Conservation (phyloP, 768 basidiomycete species). For the Mrakia blollopis region DNA sequence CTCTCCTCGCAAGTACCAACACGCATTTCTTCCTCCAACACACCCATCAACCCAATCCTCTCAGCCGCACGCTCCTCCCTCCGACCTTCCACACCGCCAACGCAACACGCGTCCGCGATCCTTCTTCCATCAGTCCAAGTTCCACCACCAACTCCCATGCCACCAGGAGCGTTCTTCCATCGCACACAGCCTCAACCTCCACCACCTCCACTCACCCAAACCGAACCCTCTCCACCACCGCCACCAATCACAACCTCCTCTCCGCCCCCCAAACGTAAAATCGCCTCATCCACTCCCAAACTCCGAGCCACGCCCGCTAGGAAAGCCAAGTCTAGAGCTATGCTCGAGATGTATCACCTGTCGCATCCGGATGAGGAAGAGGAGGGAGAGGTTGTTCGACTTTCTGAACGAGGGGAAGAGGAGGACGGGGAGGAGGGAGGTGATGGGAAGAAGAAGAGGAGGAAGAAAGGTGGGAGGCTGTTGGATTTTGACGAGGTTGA, state of each 20-base stretch:
- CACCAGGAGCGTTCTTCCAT: not conserved
- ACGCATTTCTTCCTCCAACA: not conserved
- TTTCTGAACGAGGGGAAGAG: not conserved
- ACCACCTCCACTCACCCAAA: too few species aligned
- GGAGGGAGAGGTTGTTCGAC: not conserved
- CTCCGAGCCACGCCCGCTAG: not conserved
- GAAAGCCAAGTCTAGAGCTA: not conserved
- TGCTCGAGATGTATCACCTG: too few species aligned
- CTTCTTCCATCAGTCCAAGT: too few species aligned
- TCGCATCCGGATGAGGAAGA: not conserved
- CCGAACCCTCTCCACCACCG: too few species aligned
- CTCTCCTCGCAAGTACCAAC: too few species aligned
- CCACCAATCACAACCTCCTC: not conserved
- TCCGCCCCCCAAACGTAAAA: not conserved
- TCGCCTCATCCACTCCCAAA: not conserved
- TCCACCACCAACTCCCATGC: not conserved
- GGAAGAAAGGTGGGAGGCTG: slow-evolving; percentile 28
- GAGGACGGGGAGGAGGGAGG: not conserved
- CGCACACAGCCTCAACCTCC: not conserved
- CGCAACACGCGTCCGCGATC: not conserved
- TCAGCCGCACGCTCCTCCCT: not conserved
- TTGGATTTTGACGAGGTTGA: slow-evolving; percentile 38
- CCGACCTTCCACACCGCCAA: not conserved
- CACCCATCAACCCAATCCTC: not conserved
- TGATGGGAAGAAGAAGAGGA: not conserved